A percentile compares a stretch with the other conserved stretches of the same genome.
Conservation (phyloP, 2,329 filamentous ascomycete species). For the Fusarium mexicanum region DNA sequence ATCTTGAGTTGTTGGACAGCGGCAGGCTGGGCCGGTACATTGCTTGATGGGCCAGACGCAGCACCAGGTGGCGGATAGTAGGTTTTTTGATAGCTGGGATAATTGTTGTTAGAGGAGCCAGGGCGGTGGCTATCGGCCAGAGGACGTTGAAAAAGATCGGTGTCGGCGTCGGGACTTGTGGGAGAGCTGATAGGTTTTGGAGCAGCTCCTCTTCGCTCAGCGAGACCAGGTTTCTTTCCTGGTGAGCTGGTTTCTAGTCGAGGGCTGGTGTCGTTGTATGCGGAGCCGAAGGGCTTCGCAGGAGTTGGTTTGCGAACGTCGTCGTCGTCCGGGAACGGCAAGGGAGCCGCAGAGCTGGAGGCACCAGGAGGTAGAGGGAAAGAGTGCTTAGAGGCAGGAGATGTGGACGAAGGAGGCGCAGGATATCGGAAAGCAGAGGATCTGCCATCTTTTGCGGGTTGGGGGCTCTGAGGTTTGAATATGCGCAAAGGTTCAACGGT, state of each 20-base stretch:
- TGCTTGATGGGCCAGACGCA: slow-evolving; percentile 46
- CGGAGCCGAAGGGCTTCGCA: slow-evolving; percentile 57
- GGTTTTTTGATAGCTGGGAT: slow-evolving; percentile 64
- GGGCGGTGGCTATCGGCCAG: slow-evolving; percentile 56
- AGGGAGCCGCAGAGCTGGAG: slow-evolving; percentile 72
- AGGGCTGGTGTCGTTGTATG: slow-evolving; percentile 61
- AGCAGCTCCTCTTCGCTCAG: slow-evolving; percentile 82
- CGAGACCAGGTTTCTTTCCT: slow-evolving; percentile 72
- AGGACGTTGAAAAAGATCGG: slow-evolving; percentile 81
- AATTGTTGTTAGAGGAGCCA: slow-evolving; percentile 53
- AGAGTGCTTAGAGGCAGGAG: slow-evolving; percentile 60
- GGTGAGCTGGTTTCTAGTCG: slow-evolving; percentile 65
- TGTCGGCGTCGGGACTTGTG: slow-evolving; percentile 78
- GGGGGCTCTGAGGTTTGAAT: slow-evolving; percentile 78
- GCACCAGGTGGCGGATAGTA: slow-evolving; percentile 69
- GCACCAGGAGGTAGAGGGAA: slow-evolving; percentile 75
- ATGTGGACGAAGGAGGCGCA: slow-evolving; percentile 55
- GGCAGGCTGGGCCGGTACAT: slow-evolving; percentile 41
- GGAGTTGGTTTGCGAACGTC: slow-evolving; percentile 58
- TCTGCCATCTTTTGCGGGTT: slow-evolving; percentile 57
- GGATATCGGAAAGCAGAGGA: slow-evolving; percentile 60
- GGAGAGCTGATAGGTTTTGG: slow-evolving; percentile 87
- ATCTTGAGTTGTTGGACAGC: slow-evolving; percentile 43
- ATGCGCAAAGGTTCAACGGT: slow-evolving; percentile 87
- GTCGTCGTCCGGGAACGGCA: slow-evolving; percentile 80